Conservation (phyloP, 257 asterid species). For the Penstemon barbatus region DNA sequence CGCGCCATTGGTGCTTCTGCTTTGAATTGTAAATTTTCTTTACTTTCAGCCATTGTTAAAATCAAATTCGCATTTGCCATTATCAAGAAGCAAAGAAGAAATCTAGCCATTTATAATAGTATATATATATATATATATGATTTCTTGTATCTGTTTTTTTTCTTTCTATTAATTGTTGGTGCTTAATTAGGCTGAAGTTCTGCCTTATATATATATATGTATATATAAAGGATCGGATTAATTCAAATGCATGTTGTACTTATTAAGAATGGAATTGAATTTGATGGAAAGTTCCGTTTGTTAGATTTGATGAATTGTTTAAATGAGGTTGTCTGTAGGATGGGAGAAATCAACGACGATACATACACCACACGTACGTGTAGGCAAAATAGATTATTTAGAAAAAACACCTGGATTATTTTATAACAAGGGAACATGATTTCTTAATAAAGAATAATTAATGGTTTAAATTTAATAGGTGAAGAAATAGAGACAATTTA, state of each 20-base stretch:
- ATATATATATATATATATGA: no score
- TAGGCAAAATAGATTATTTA: neutral
- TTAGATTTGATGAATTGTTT: neutral
- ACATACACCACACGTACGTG: conserved; percentile 27
- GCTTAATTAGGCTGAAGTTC: neutral
- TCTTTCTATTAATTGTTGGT: no score
- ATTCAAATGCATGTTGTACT: no score
- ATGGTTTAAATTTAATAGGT: neutral
- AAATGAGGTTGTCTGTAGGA: conserved; percentile 12
- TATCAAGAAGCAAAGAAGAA: no score
- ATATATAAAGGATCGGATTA: no score
- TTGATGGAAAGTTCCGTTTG: neutral
- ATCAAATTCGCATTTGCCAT: no score
- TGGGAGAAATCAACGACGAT: conserved; percentile 23
- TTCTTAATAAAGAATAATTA: neutral
- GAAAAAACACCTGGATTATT: conserved; percentile 17
- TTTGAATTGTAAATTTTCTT: no score
- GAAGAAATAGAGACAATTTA: neutral
- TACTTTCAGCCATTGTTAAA: no score
- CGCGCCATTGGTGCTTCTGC: no score
- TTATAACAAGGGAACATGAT: conserved; percentile 17
- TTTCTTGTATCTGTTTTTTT: no score
- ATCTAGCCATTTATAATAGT: no score
- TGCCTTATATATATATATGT: neutral
- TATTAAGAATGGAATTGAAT: neutral